These are phyloP conservation scores for Calophaca sinica DNA, from an alignment of 306 rosid genomes.

Conservation along the genomic window DNA sequence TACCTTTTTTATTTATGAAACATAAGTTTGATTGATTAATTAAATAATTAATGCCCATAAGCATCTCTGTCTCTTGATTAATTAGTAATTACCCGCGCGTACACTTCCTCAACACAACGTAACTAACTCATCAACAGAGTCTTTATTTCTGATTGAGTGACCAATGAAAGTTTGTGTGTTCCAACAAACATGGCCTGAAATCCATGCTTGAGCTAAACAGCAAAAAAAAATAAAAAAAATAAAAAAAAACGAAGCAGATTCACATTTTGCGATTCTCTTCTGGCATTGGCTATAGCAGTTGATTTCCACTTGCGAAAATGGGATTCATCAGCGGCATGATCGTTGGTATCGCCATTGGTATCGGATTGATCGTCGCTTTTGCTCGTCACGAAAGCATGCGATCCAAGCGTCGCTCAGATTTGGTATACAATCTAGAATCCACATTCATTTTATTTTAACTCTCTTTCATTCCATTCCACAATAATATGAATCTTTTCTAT, in stretches of 20 bases:
- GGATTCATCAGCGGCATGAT: constrained; percentile 69
- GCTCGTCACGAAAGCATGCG: constrained; percentile 66
- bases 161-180: constrained; percentile 39
- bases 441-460: constrained; percentile 19
- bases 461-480: neutral
- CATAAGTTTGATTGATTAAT: neutral
- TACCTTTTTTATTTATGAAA: too few relatives aligned
- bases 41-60: constrained; percentile 33
- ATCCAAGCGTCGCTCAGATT: constrained; percentile 73
- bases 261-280: constrained; percentile 25
- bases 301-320: constrained; percentile 48
- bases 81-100: neutral
- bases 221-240: neutral
- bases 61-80: neutral
- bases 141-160: neutral
- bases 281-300: constrained; percentile 6
- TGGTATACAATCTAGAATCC: constrained; percentile 53
- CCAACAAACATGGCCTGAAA: constrained; percentile 42
- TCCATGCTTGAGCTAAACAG: constrained; percentile 42
- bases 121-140: constrained; percentile 43
- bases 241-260: neutral
- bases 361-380: constrained; percentile 64
- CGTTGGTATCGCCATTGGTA: constrained; percentile 71
- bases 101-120: neutral
- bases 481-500: neutral